Percentiles rank a stretch among this genome's conserved stretches.
Conservation (phyloP, 805 yeast genomes). For the Ogataea pilisensis region DNA sequence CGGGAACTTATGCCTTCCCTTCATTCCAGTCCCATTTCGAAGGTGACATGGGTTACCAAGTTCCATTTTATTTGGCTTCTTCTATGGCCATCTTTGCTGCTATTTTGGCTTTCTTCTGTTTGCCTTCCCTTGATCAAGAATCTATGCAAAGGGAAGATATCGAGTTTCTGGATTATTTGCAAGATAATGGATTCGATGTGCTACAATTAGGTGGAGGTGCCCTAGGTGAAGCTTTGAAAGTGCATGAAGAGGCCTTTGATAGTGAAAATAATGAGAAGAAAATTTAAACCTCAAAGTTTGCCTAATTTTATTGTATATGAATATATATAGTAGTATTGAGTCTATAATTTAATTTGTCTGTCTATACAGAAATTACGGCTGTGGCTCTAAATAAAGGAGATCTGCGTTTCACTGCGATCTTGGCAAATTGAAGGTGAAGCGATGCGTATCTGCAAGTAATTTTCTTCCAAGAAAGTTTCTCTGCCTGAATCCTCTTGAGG, state of each 20-base stretch:
- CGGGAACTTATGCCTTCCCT: slow-evolving; percentile 87
- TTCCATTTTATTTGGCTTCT: slow-evolving; percentile 81
- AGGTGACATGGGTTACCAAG: slow-evolving; percentile 61
- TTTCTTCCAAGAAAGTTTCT: too few relatives aligned
- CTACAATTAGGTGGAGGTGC: slow-evolving; percentile 45
- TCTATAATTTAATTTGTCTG: too few relatives aligned
- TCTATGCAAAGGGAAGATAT: slow-evolving; percentile 77
- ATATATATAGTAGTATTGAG: too few relatives aligned
- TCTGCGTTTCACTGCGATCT: too few relatives aligned
- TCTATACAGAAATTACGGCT: too few relatives aligned
- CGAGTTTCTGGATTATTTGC: slow-evolving; percentile 63
- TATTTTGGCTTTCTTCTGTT: slow-evolving; percentile 58
- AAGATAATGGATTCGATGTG: slow-evolving; percentile 66
- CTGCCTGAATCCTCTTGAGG: too few relatives aligned
- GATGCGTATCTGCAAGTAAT: too few relatives aligned
- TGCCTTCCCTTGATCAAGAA: slow-evolving; percentile 82
- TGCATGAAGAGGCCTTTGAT: not conserved
- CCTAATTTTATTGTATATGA: too few relatives aligned
- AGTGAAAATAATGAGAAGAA: not conserved
- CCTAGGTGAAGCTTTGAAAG: slow-evolving; percentile 20
- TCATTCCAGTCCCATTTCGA: slow-evolving; percentile 59
- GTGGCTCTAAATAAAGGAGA: too few relatives aligned
- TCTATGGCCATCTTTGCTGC: slow-evolving; percentile 73
- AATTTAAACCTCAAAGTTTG: not conserved
- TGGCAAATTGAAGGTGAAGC: too few relatives aligned